Conservation (phyloP, 2,329 filamentous ascomycete species). For the Trichocomaceae sp. region DNA sequence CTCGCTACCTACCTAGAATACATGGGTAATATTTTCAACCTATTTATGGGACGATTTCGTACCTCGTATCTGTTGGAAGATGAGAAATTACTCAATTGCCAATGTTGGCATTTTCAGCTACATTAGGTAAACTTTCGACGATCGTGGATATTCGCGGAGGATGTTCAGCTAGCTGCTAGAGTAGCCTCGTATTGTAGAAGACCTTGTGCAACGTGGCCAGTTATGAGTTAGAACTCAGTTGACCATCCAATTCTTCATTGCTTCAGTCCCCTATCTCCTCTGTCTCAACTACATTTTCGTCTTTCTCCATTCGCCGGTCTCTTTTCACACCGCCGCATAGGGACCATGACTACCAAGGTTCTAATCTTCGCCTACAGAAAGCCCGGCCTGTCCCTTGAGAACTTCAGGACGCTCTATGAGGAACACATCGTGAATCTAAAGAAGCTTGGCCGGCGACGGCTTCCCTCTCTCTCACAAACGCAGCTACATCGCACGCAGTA, state of each 20-base stretch:
- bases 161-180: too few relatives aligned
- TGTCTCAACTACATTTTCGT: neutral
- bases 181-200: neutral
- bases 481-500: constrained; percentile 17
- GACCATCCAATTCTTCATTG: too few relatives aligned
- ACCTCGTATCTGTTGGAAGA: neutral
- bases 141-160: too few relatives aligned
- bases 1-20: neutral
- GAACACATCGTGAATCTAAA: constrained; percentile 18
- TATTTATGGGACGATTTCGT: neutral
- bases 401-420: constrained; percentile 21
- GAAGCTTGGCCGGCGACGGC: constrained; percentile 14
- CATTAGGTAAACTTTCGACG: too few relatives aligned
- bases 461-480: constrained; percentile 19
- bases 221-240: too few relatives aligned
- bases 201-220: neutral
- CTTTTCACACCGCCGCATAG: neutral
- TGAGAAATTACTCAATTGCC: neutral
- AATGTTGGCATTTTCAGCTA: too few relatives aligned
- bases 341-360: neutral
- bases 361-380: constrained; percentile 17
- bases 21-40: neutral
- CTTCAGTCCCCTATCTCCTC: neutral
- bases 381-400: constrained; percentile 16
- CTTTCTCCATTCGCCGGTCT: neutral